Conservation (phyloP, 495 filamentous ascomycete genomes). For the Penicillium egyptiacum region DNA sequence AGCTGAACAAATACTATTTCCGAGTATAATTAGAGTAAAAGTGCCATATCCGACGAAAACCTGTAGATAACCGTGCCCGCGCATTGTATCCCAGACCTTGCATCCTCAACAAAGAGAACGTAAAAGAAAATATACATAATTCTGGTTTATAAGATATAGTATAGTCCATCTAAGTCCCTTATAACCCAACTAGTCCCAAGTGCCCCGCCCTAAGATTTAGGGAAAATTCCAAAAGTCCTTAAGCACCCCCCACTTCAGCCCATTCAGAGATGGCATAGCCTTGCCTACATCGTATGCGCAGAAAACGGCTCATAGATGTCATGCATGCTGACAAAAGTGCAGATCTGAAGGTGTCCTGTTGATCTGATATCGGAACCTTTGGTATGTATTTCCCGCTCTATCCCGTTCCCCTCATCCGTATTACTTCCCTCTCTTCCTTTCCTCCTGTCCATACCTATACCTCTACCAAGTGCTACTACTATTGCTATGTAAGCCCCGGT, state of each 20-base stretch:
- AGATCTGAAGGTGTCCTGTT: background rate
- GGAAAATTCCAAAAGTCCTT: slow-evolving; percentile 3
- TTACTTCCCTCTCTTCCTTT: background rate
- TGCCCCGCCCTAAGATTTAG: slow-evolving; percentile 3
- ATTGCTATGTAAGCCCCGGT: slow-evolving; percentile 5
- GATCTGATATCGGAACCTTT: background rate
- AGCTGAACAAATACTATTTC: background rate
- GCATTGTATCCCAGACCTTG: slow-evolving; percentile 7
- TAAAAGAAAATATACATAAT: too few relatives aligned
- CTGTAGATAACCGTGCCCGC: background rate
- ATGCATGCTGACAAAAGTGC: slow-evolving; percentile 25
- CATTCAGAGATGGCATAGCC: background rate
- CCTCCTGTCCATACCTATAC: background rate
- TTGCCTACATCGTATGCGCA: slow-evolving; percentile 3
- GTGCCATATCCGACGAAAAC: too few relatives aligned
- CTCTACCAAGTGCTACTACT: background rate
- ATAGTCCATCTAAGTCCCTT: background rate
- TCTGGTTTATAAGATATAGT: background rate
- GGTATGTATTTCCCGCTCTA: background rate
- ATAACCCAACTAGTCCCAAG: slow-evolving; percentile 12
- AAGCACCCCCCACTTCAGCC: background rate
- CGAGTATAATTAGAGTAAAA: too few relatives aligned
- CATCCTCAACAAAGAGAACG: background rate
- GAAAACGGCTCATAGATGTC: slow-evolving; percentile 16
- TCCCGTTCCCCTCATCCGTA: slow-evolving; percentile 1